Evolutionary conservation across 352 stramenopile species (phyloP), one percentile per base, ranked within the genome.

Genomic region (Globisporangium abappressorium): DNA sequence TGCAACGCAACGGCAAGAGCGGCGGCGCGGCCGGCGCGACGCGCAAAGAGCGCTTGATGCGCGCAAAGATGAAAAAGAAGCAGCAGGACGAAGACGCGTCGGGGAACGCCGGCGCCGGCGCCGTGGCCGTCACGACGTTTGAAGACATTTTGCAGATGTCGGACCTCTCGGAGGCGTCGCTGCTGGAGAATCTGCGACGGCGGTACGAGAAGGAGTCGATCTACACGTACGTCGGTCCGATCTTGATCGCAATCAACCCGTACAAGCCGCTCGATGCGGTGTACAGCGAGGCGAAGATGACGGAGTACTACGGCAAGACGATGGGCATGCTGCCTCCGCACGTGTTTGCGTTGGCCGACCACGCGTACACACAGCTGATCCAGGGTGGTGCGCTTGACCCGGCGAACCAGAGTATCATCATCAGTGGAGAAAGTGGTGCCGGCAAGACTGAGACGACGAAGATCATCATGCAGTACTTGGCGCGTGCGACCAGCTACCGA

Each of bases 151-250:
- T 97, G 72, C 87, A 95, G 66, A 94, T 97, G 85, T 92, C 83
- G 57, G 90, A 96, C 65, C 74, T 97, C 60, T 97, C 87, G 55
- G 92, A 98, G 75, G 75, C 84, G 30, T 96, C 91, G 59, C 82
- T 98, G 72, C 79, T 98, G 55, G 82, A 89, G 5, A 97, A 96
- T 60, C 71, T 98, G 63, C 81, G 89, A 28, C 78, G 80, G 47
- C 90, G 94, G n/a, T 98, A 97, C 81, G 89, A 97, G 62, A 83
- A 95, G 58, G 88, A 98, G 71, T 67, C 90, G 60, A 98, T 98
- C 70, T 98, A 98, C 80, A 98, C 95, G 66, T 97, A 95, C 70
- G 92, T 98, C 14, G 92, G 92, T 0, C 81, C 86, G 34, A 97
- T 98, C 65, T 64, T 98, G 57, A 94, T 98, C 57, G 91, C 87